Percentiles rank a stretch among this genome's conserved stretches.
Conservation (phyloP, 2,329 filamentous ascomycete genomes). For the Alternaria tenuissima region DNA sequence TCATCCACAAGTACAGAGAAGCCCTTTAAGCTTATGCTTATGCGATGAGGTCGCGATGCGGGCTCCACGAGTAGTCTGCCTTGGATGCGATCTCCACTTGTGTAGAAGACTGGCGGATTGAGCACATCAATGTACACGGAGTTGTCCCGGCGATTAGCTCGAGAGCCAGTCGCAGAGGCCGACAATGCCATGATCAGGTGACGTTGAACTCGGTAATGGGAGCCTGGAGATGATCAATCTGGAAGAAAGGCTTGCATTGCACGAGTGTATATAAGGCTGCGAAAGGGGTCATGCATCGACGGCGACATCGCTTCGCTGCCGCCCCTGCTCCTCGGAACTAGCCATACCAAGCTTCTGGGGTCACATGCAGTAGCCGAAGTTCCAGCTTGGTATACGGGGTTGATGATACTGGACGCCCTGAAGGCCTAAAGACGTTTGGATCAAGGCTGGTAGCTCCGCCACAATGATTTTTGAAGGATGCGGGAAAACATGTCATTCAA, state of each 20-base stretch:
- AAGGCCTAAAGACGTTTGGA: not conserved
- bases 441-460: not conserved
- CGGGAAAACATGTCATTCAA: not conserved
- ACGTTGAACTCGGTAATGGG: not conserved
- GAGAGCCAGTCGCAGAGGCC: constrained; percentile 13
- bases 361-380: constrained; percentile 4
- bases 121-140: constrained; percentile 28
- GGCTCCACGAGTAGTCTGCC: constrained; percentile 33
- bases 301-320: constrained; percentile 8
- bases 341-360: constrained; percentile 12
- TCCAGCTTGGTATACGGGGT: constrained; percentile 9
- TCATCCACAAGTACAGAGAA: constrained; percentile 21
- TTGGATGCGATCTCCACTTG: constrained; percentile 30
- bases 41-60: constrained; percentile 26
- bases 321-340: constrained; percentile 13
- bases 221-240: not conserved
- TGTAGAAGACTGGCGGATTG: constrained; percentile 24
- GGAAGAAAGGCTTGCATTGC: not conserved
- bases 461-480: not conserved
- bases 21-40: constrained; percentile 28
- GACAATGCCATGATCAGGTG: constrained; percentile 17
- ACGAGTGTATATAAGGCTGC: not conserved
- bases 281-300: constrained; percentile 1
- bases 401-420: not conserved
- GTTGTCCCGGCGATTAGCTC: constrained; percentile 22